Conservation (phyloP, 345 rosid species). For the Pugionium cornutum region DNA sequence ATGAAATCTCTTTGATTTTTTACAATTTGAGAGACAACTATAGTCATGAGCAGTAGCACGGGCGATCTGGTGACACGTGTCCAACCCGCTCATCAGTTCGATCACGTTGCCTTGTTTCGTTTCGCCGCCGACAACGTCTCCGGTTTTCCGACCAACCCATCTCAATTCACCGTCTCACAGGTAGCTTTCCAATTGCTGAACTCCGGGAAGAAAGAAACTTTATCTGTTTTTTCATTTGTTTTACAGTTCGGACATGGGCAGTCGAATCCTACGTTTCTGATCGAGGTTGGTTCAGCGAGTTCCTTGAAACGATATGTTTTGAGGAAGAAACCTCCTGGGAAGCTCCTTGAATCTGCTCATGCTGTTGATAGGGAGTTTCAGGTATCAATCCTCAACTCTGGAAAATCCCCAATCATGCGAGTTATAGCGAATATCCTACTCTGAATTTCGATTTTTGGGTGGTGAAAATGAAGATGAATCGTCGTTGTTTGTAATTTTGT, state of each 20-base stretch:
- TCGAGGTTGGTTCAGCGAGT: conserved; percentile 57
- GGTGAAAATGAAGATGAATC: conserved; percentile 7
- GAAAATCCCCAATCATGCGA: no score
- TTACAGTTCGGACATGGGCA: conserved; percentile 88
- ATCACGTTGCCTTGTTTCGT: conserved; percentile 60
- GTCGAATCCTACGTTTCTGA: conserved; percentile 84
- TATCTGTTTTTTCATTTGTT: not conserved
- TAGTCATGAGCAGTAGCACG: conserved; percentile 58
- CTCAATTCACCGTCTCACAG: conserved; percentile 68
- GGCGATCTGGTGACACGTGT: conserved; percentile 57
- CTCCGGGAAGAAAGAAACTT: not conserved
- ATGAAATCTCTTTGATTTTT: conserved; percentile 5
- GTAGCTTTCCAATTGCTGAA: conserved; percentile 24
- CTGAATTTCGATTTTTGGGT: not conserved
- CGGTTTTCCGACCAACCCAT: conserved; percentile 65
- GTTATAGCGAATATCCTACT: no score
- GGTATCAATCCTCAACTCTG: conserved; percentile 39
- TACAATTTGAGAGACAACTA: not conserved
- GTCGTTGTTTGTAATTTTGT: not conserved
- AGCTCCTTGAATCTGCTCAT: conserved; percentile 81
- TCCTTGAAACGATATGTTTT: conserved; percentile 69
- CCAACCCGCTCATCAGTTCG: conserved; percentile 56
- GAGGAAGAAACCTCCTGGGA: conserved; percentile 96
- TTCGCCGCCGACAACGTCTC: conserved; percentile 60
- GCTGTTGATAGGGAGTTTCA: conserved; percentile 89